These are phyloP conservation scores for Aegilops speltoides DNA, from an alignment of 176 grass and related monocot species.

Conservation along the genomic window DNA sequence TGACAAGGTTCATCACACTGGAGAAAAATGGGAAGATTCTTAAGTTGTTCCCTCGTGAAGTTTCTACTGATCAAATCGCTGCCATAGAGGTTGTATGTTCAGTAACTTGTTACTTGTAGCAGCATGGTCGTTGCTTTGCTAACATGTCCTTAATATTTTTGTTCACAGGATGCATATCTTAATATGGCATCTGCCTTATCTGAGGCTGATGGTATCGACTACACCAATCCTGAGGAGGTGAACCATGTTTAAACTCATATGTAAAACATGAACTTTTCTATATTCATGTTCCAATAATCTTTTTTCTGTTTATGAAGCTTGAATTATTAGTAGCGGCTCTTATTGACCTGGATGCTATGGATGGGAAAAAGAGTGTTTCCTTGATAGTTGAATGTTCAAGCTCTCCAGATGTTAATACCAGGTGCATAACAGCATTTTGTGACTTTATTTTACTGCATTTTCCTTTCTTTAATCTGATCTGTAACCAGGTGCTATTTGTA, in stretches of 20 bases:
- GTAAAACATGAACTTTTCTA: slow-evolving; percentile 6
- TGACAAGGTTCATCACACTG: slow-evolving; percentile 67
- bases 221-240: slow-evolving; percentile 96
- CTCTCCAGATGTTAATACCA: slow-evolving; percentile 97
- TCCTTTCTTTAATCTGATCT: not conserved
- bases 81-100: slow-evolving; percentile 75
- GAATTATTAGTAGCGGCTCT: slow-evolving; percentile 90
- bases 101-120: slow-evolving; percentile 24
- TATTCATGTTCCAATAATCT: slow-evolving; percentile 1
- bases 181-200: slow-evolving; percentile 95
- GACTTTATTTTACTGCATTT: not conserved
- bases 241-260: not conserved
- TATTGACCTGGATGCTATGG: slow-evolving; percentile 98
- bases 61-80: slow-evolving; percentile 79
- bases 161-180: slow-evolving; percentile 72
- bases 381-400: slow-evolving; percentile 92
- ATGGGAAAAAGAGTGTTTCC: slow-evolving; percentile 88
- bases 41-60: slow-evolving; percentile 68
- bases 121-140: not conserved
- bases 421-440: slow-evolving; percentile 39
- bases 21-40: slow-evolving; percentile 86
- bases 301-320: slow-evolving; percentile 66
- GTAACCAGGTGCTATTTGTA: not conserved
- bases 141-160: slow-evolving; percentile 7
- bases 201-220: slow-evolving; percentile 96